These are phyloP conservation scores for Macrocybe gigantea DNA, from an alignment of 768 basidiomycete genomes.

Conservation along the genomic window DNA sequence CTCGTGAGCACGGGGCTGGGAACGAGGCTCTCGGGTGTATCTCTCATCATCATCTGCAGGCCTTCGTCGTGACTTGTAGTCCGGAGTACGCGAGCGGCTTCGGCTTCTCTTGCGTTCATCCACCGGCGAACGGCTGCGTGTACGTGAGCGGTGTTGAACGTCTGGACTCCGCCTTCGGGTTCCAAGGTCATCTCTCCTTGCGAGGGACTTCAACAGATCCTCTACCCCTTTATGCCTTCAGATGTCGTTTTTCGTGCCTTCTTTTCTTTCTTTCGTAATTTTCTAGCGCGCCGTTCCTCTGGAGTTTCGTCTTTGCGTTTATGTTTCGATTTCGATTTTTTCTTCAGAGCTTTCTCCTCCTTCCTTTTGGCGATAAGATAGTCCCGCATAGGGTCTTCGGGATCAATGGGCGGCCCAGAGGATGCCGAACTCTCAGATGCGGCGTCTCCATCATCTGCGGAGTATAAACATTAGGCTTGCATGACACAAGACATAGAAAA, in stretches of 20 bases:
- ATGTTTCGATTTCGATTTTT: conserved; percentile 56
- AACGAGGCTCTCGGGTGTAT: no score
- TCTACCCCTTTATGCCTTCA: conserved; percentile 62
- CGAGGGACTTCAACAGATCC: conserved; percentile 51
- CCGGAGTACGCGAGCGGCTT: no score
- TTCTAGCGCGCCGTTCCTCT: conserved; percentile 71
- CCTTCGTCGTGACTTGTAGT: no score
- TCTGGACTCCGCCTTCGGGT: no score
- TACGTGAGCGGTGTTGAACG: no score
- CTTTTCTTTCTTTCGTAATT: conserved; percentile 68
- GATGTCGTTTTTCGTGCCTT: conserved; percentile 58
- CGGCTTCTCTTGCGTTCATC: no score
- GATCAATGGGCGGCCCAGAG: conserved; percentile 70
- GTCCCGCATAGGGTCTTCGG: conserved; percentile 97
- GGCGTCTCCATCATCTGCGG: conserved; percentile 35
- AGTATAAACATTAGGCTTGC: background rate
- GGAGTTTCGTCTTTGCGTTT: conserved; percentile 74
- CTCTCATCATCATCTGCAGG: no score
- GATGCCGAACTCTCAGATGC: conserved; percentile 64
- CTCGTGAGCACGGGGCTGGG: no score
- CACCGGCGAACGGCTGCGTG: no score
- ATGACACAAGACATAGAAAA: background rate
- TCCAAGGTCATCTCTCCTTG: conserved; percentile 18
- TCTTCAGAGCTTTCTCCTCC: conserved; percentile 67
- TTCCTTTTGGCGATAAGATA: conserved; percentile 74